Percentiles rank a stretch among this genome's conserved stretches.
These are phyloP conservation scores for Cyberlindnera mycetangii DNA, from an alignment of 805 yeast species.

Conservation along the genomic window DNA sequence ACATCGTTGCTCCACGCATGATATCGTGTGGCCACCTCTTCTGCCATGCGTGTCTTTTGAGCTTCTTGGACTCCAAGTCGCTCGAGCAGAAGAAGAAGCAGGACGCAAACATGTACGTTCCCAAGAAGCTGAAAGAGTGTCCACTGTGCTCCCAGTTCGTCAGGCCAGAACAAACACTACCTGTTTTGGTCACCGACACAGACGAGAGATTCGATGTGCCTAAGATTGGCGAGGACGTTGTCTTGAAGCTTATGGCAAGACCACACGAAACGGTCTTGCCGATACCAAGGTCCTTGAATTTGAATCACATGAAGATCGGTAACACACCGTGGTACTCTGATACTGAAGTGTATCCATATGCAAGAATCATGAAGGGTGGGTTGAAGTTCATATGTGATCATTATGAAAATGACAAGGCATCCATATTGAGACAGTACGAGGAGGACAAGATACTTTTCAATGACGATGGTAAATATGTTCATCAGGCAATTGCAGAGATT, in stretches of 20 bases:
- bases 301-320: constrained; percentile 37
- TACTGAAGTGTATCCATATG: constrained; percentile 43
- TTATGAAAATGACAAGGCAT: constrained; percentile 56
- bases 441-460: constrained; percentile 59
- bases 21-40: constrained; percentile 90
- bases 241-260: constrained; percentile 63
- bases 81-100: constrained; percentile 31
- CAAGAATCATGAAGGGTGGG: constrained; percentile 71
- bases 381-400: constrained; percentile 48
- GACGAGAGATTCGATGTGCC: constrained; percentile 61
- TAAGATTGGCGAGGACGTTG: constrained; percentile 48
- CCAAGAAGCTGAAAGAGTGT: constrained; percentile 62
- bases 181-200: constrained; percentile 51
- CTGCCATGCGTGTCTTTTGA: constrained; percentile 77
- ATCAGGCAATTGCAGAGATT: constrained; percentile 55
- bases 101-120: constrained; percentile 23
- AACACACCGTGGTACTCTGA: constrained; percentile 56
- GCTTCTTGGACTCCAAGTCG: constrained; percentile 57
- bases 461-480: constrained; percentile 54
- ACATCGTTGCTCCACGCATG: constrained; percentile 92
- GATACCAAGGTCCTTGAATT: constrained; percentile 46
- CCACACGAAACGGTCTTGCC: constrained; percentile 42
- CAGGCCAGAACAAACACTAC: constrained; percentile 54
- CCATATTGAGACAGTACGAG: constrained; percentile 48
- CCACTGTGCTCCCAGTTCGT: constrained; percentile 72